phyloP scores from a whole-genome alignment of 352 stramenopile genomes.

The Pythium rishiriense region DNA sequence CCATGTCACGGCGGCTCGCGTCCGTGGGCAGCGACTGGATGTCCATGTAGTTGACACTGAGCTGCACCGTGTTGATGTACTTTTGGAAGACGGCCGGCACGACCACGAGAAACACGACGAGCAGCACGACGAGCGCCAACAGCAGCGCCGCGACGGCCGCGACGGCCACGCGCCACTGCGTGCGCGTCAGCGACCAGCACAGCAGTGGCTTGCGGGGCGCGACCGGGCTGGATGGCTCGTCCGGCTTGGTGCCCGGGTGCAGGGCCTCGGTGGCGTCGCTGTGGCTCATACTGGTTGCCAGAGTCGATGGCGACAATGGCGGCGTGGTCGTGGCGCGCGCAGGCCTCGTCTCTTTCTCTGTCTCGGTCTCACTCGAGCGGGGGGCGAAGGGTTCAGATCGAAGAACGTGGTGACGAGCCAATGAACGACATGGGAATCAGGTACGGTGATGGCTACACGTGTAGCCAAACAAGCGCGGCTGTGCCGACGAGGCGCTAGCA shows the following conservation, averaged over 20 bases:
- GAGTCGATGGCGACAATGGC: background rate
- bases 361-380: background rate
- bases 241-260: slow-evolving; percentile 1
- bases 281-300: background rate
- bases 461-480: too few relatives aligned
- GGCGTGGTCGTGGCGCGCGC: too few relatives aligned
- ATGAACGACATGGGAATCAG: background rate
- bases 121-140: slow-evolving; percentile 43
- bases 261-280: slow-evolving; percentile 1
- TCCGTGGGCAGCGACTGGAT: slow-evolving; percentile 43
- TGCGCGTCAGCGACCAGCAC: slow-evolving; percentile 57
- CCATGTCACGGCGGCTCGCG: slow-evolving; percentile 29
- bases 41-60: slow-evolving; percentile 71
- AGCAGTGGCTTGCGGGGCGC: slow-evolving; percentile 37
- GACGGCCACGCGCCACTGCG: slow-evolving; percentile 48
- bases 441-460: background rate
- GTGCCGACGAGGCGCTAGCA: too few relatives aligned
- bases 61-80: slow-evolving; percentile 52
- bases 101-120: slow-evolving; percentile 69
- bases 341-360: too few relatives aligned
- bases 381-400: background rate
- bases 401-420: background rate
- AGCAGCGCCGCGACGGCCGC: slow-evolving; percentile 34
- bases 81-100: slow-evolving; percentile 61
- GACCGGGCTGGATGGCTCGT: background rate